Percentiles rank a stretch among this genome's conserved stretches.
Evolutionary conservation across 805 yeast genomes (phyloP).

Genomic region (Schwanniomyces pseudopolymorphus): DNA sequence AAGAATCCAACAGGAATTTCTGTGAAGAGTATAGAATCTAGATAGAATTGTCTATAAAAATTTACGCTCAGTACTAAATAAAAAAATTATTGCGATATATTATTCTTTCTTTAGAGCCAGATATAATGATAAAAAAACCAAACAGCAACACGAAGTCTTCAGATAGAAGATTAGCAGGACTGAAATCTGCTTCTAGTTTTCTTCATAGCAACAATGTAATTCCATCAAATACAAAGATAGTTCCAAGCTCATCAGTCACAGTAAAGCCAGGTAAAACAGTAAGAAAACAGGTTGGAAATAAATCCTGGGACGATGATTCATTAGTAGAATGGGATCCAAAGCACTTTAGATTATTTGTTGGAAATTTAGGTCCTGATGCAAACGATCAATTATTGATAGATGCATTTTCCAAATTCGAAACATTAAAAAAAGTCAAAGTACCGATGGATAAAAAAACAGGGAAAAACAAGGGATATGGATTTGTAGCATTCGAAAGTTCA

Average conservation of each 20-base stretch:
- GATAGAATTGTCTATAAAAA: background rate
- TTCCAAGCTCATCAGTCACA: constrained; percentile 4
- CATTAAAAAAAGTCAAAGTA: constrained; percentile 58
- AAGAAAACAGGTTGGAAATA: constrained; percentile 45
- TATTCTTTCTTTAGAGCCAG: background rate
- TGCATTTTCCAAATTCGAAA: constrained; percentile 54
- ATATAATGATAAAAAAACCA: constrained; percentile 5
- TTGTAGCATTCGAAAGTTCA: constrained; percentile 63
- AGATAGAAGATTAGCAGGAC: constrained; percentile 56
- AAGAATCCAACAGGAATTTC: background rate
- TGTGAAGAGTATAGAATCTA: background rate
- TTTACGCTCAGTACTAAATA: too few relatives aligned
- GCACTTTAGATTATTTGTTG: constrained; percentile 73
- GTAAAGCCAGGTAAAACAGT: constrained; percentile 26
- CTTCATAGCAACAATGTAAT: constrained; percentile 26
- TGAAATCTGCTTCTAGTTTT: constrained; percentile 46
- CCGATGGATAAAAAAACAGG: constrained; percentile 50
- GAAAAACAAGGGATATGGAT: constrained; percentile 68
- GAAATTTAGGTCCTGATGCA: constrained; percentile 70
- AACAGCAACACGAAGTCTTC: constrained; percentile 44
- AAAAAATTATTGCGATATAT: background rate
- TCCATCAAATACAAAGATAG: constrained; percentile 17
- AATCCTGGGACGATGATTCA: constrained; percentile 47
- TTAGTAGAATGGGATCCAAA: constrained; percentile 65
- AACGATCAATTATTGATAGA: constrained; percentile 53